phyloP scores from a whole-genome alignment of 768 basidiomycete species.

The Russula compacta region DNA sequence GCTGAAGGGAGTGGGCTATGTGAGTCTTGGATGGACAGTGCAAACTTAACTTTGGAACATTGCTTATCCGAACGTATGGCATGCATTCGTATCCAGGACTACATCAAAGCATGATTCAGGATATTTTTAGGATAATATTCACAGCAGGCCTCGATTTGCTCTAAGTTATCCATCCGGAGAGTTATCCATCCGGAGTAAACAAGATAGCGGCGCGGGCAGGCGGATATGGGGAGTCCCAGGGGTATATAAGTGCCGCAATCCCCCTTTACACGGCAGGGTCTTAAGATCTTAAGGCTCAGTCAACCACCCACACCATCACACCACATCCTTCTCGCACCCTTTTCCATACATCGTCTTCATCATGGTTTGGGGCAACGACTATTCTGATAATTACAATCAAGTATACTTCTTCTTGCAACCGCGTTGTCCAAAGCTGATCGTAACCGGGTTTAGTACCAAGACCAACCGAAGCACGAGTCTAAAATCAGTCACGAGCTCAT shows the following conservation, averaged over 20 bases:
- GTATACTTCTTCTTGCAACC: background rate
- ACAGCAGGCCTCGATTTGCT: too few relatives aligned
- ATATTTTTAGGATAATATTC: background rate
- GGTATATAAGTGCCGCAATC: background rate
- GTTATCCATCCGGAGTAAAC: too few relatives aligned
- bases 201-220: too few relatives aligned
- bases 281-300: background rate
- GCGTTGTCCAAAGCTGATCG: background rate
- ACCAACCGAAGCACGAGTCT: constrained; percentile 34
- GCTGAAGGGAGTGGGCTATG: background rate
- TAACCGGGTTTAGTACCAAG: background rate
- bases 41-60: background rate
- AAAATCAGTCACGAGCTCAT: constrained; percentile 53
- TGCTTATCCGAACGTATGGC: background rate
- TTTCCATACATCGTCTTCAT: background rate
- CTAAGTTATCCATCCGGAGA: too few relatives aligned
- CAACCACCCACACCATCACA: too few relatives aligned
- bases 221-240: background rate
- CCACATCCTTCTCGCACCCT: background rate
- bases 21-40: background rate
- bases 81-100: background rate
- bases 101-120: background rate
- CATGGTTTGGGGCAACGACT: background rate
- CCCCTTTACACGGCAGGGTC: background rate
- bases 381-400: background rate